Percentiles rank a stretch among this genome's conserved stretches.
Evolutionary conservation across 495 filamentous ascomycete genomes (phyloP).

Genomic region (Hyphodiscus hymeniophilus): DNA sequence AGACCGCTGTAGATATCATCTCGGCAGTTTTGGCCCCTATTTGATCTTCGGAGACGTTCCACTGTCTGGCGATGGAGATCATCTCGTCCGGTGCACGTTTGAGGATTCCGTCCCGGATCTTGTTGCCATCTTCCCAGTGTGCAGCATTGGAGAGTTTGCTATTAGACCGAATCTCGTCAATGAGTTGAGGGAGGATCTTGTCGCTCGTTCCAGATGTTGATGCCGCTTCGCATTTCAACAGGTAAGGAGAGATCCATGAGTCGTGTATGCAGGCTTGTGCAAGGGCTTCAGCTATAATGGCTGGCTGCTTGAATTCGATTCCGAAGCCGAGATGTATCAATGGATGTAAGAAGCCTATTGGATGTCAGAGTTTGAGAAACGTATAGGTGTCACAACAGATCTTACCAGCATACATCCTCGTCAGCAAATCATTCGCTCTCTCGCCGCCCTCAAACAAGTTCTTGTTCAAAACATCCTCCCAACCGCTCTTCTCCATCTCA

Average conservation of each 20-base stretch:
- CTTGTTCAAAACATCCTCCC: conserved; percentile 47
- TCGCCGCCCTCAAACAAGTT: conserved; percentile 58
- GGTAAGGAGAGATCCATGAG: conserved; percentile 37
- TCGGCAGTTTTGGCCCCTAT: conserved; percentile 63
- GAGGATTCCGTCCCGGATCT: conserved; percentile 60
- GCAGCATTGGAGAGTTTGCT: conserved; percentile 44
- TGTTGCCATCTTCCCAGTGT: conserved; percentile 46
- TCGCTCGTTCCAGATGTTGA: conserved; percentile 25
- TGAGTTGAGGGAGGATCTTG: conserved; percentile 47
- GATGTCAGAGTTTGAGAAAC: background rate
- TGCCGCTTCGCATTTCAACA: conserved; percentile 46
- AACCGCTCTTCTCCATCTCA: conserved; percentile 58
- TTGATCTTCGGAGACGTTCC: conserved; percentile 48
- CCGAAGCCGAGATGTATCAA: conserved; percentile 82
- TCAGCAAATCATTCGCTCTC: conserved; percentile 52
- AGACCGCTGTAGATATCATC: conserved; percentile 63
- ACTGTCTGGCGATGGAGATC: conserved; percentile 49
- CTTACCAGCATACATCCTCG: conserved; percentile 35
- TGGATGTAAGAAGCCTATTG: conserved; percentile 63
- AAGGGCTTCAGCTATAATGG: conserved; percentile 72
- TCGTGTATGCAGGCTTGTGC: conserved; percentile 64
- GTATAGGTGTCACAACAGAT: conserved; percentile 16
- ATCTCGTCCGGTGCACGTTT: conserved; percentile 53
- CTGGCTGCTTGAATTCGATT: conserved; percentile 71
- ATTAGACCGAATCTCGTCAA: conserved; percentile 49